Percentiles rank a stretch among this genome's conserved stretches.
Conservation (phyloP, 805 yeast genomes). For the Komagataella pseudopastoris region DNA sequence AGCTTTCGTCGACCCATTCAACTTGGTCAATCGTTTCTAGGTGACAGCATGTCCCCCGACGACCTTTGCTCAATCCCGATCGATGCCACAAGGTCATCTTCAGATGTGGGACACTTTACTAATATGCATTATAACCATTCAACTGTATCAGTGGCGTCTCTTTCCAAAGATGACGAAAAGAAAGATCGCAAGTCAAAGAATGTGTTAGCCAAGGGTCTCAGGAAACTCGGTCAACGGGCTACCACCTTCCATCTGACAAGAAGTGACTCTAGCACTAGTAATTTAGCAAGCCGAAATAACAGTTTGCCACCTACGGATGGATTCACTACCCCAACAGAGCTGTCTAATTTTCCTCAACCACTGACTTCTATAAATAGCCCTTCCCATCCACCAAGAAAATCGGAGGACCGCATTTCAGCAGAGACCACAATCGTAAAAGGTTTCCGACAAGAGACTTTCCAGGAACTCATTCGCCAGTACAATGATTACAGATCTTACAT, state of each 20-base stretch:
- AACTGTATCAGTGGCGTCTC: background rate
- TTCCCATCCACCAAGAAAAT: background rate
- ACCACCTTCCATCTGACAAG: background rate
- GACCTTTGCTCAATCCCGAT: background rate
- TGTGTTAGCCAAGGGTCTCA: background rate
- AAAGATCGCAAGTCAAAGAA: background rate
- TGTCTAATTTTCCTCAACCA: background rate
- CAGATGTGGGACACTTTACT: background rate
- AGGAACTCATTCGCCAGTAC: background rate
- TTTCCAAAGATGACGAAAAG: background rate
- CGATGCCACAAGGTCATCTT: background rate
- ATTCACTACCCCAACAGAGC: background rate
- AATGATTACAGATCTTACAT: background rate
- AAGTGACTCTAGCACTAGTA: background rate
- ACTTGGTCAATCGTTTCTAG: background rate
- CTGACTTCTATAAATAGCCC: background rate
- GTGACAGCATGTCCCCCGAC: background rate
- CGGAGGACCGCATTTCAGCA: background rate
- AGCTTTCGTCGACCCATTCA: background rate
- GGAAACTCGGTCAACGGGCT: background rate
- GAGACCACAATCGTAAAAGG: background rate
- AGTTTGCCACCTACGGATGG: background rate
- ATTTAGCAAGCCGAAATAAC: background rate
- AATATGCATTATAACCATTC: background rate
- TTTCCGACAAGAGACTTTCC: background rate